A percentile compares a stretch with the other conserved stretches of the same genome.
Evolutionary conservation across 192 early-diverging fungal genomes (phyloP).

Genomic region (Gigaspora rosea): DNA sequence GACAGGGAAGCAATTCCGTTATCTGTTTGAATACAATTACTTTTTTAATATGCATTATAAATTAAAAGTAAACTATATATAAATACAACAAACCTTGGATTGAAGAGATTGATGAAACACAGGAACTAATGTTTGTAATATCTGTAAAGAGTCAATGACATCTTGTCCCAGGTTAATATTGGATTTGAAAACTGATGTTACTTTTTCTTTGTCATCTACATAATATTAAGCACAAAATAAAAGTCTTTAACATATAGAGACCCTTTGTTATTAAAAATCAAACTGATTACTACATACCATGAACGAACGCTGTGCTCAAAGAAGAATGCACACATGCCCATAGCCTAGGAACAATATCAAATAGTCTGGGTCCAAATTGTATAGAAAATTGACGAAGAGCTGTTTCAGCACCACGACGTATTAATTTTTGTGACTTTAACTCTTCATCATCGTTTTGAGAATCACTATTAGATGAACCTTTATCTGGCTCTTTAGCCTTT

Average conservation of each 20-base stretch:
- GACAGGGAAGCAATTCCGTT: conserved; percentile 61
- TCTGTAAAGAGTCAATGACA: conserved; percentile 75
- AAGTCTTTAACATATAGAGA: no score
- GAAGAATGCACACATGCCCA: conserved; percentile 61
- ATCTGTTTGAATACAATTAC: conserved; percentile 41
- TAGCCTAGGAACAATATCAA: conserved; percentile 70
- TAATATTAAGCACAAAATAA: no score
- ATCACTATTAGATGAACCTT: conserved; percentile 31
- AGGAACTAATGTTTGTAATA: conserved; percentile 68
- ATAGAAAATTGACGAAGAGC: conserved; percentile 63
- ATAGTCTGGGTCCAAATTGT: conserved; percentile 65
- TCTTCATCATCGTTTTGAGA: conserved; percentile 48
- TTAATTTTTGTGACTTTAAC: conserved; percentile 54
- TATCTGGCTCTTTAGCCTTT: conserved; percentile 48
- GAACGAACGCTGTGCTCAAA: conserved; percentile 47
- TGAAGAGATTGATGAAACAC: conserved; percentile 56
- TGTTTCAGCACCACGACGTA: conserved; percentile 68
- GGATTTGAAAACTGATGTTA: conserved; percentile 36
- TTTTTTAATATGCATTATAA: background rate
- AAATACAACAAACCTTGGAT: conserved; percentile 27
- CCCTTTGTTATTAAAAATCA: no score
- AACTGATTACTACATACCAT: conserved; percentile 27
- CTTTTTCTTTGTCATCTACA: conserved; percentile 16
- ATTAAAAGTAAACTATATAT: background rate
- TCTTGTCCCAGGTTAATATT: conserved; percentile 57